Percentiles rank a stretch among this genome's conserved stretches.
Conservation (phyloP, 495 filamentous ascomycete species). For the Aspergillus homomorphus region DNA sequence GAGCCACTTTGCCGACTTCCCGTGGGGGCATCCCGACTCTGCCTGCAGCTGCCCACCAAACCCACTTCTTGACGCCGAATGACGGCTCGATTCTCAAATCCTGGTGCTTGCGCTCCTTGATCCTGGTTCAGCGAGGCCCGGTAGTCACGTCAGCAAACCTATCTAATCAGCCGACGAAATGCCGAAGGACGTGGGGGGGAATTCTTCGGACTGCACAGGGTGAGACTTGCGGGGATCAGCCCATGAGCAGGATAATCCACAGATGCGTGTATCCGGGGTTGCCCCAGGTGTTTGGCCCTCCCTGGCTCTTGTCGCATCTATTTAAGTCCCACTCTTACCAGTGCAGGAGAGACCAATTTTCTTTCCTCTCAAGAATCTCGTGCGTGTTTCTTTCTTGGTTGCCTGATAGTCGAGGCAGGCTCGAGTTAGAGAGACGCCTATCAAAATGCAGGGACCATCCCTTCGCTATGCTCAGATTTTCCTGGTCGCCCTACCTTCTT, state of each 20-base stretch:
- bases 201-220: neutral
- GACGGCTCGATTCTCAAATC: neutral
- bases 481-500: constrained; percentile 28
- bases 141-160: neutral
- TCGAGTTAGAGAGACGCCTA: neutral
- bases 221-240: no score
- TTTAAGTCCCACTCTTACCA: neutral
- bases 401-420: no score
- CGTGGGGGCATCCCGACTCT: neutral
- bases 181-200: neutral
- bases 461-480: constrained; percentile 16
- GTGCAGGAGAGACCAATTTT: no score
- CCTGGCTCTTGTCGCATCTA: neutral
- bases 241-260: neutral
- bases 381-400: neutral
- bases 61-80: neutral
- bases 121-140: neutral
- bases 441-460: constrained; percentile 9
- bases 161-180: neutral
- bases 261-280: neutral
- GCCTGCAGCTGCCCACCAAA: neutral
- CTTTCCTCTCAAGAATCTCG: neutral
- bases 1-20: neutral
- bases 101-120: neutral
- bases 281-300: neutral